Conservation (phyloP, 305 asterid genomes). For the Stenogyne calaminthoides region DNA sequence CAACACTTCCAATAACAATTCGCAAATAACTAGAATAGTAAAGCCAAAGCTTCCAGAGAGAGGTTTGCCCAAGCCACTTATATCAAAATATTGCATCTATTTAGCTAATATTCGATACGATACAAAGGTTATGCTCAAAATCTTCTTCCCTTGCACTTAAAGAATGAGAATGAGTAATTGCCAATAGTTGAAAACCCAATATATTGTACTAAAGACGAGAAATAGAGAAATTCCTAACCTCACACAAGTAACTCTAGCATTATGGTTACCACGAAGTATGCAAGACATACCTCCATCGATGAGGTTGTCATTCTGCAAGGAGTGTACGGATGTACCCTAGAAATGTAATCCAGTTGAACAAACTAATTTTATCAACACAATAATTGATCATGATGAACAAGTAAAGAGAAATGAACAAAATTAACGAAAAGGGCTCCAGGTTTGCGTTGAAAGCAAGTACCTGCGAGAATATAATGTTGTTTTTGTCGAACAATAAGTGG, state of each 20-base stretch:
- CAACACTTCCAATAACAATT: conserved; percentile 4
- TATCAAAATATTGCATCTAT: conserved; percentile 7
- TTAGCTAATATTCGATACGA: neutral
- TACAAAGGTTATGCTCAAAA: conserved; percentile 15
- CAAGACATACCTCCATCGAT: conserved; percentile 30
- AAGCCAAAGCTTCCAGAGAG: conserved; percentile 5
- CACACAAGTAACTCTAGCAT: conserved; percentile 74
- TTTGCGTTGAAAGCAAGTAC: conserved; percentile 32
- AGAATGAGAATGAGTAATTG: neutral
- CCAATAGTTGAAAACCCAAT: neutral
- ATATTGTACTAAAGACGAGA: conserved; percentile 8
- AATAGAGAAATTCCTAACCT: conserved; percentile 47
- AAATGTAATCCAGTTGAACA: conserved; percentile 26
- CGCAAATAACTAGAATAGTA: conserved; percentile 18
- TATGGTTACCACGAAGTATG: conserved; percentile 49
- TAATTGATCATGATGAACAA: conserved; percentile 5
- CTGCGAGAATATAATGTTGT: conserved; percentile 56
- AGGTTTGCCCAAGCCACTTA: neutral
- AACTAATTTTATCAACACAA: conserved; percentile 9
- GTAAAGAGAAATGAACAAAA: neutral
- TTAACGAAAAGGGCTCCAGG: neutral
- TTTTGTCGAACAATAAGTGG: conserved; percentile 46
- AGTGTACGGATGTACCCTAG: conserved; percentile 57
- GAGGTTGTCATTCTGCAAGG: conserved; percentile 36
- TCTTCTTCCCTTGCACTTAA: conserved; percentile 6